Conservation (phyloP, 352 stramenopile species). For the Pythium brassicae region DNA sequence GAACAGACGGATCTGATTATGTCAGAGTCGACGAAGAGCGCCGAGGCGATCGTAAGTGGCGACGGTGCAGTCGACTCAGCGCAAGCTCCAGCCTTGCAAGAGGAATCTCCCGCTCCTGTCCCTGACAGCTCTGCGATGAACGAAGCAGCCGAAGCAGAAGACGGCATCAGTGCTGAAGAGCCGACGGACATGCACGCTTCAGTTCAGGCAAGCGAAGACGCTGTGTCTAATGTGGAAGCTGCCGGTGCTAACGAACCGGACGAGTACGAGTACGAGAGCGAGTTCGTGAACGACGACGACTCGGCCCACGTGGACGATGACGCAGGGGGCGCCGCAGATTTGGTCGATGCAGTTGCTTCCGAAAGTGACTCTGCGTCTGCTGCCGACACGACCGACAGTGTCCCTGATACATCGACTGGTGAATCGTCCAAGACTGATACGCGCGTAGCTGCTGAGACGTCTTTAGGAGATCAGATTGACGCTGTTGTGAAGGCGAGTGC, state of each 20-base stretch:
- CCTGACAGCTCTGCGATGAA: not conserved
- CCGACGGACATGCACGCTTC: too few relatives aligned
- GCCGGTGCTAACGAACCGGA: not conserved
- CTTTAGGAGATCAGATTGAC: too few relatives aligned
- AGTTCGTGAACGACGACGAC: not conserved
- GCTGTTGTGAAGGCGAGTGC: too few relatives aligned
- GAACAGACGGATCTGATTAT: too few relatives aligned
- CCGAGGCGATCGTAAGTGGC: not conserved
- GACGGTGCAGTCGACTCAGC: not conserved
- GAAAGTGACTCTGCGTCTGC: not conserved
- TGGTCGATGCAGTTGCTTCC: not conserved
- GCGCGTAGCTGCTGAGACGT: too few relatives aligned
- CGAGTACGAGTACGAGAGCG: not conserved
- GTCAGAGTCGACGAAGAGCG: too few relatives aligned
- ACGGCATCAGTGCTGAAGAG: too few relatives aligned
- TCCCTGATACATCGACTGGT: too few relatives aligned
- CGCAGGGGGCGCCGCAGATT: not conserved
- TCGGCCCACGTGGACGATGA: not conserved
- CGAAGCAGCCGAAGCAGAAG: too few relatives aligned
- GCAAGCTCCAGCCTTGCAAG: too few relatives aligned
- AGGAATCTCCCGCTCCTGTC: not conserved
- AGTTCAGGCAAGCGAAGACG: not conserved
- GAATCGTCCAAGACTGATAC: too few relatives aligned
- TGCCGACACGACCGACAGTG: too few relatives aligned
- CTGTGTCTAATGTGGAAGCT: not conserved